Evolutionary conservation across 1,284 basidiomycete genomes (phyloP), one percentile per base, ranked within the genome.

Genomic region (Moniliophthora roreri): DNA sequence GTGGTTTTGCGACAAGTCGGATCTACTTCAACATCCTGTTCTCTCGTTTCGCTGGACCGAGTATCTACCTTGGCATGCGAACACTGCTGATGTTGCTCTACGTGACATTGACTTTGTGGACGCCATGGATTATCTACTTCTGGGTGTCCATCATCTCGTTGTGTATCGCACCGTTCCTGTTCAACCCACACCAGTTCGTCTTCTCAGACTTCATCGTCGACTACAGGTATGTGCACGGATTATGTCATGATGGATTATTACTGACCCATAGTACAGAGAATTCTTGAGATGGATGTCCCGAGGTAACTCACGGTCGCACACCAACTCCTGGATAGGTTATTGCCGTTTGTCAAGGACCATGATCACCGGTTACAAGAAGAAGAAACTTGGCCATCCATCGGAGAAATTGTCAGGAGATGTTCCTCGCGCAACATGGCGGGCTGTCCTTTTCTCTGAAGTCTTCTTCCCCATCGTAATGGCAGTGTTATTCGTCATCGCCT

Each of bases 331-430:
- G 95, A 95, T 97, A 59, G 95, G 95, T 0, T 98, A 97, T 73
- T 98, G 95, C 69, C 90, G 95, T 54, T 76, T 98, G 52, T 93
- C 93, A 32, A 83, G 95, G 56, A 98, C 95, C 9, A 89, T 93
- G 81, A 95, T 98, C 67, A 98, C 95, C 41, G 95, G 95, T 35
- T 97, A 94, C 85, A 98, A 97, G 82, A 93, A 92, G 77, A 96
- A 98, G 81, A 85, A 86, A 63, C 82, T 98, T 1, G 95, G 95
- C 11, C 87, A 93, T 62, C 95, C 95, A 5, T 96, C 94, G 0
- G 95, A 97, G 72, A 96, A 96, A 71, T 79, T 97, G 24, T 94
- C 93, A 13, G 88, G 87, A 52, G 95, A 98, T 66, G 86, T 93
- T 50, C 93, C 95, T 37, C 85, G 95, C 58, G 95, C 94, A 2